Evolutionary conservation across 202 grass and related monocot species (phyloP).

Genomic region (Cymbopogon flexuosus): DNA sequence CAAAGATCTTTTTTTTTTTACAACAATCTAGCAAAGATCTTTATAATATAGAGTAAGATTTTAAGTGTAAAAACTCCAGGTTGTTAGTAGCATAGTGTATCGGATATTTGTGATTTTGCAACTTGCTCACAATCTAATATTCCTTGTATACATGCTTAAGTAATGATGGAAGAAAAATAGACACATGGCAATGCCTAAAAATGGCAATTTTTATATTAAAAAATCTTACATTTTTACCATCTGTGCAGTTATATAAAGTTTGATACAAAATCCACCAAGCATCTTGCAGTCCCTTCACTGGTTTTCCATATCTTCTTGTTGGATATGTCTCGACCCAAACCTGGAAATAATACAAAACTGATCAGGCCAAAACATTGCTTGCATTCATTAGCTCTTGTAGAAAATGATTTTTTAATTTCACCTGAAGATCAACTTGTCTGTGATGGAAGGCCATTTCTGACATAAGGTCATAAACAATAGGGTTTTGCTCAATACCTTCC

Average conservation of each 20-base stretch:
- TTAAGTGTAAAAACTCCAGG: not conserved
- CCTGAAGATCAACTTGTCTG: constrained; percentile 56
- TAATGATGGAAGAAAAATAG: not conserved
- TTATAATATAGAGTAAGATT: not conserved
- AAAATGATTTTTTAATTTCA: constrained; percentile 23
- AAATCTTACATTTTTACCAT: constrained; percentile 67
- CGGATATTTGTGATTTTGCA: not conserved
- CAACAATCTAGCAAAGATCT: not conserved
- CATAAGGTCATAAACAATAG: constrained; percentile 80
- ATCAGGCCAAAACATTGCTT: constrained; percentile 18
- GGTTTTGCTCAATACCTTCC: constrained; percentile 85
- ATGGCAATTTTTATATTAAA: constrained; percentile 8
- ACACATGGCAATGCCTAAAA: not conserved
- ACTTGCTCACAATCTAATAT: not conserved
- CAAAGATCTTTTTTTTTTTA: not conserved
- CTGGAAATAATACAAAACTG: constrained; percentile 39
- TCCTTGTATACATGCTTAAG: constrained; percentile 1
- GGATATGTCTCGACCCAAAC: constrained; percentile 65
- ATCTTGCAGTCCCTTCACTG: constrained; percentile 55
- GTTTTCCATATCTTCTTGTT: constrained; percentile 79
- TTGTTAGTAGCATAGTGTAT: not conserved
- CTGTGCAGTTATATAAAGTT: constrained; percentile 82
- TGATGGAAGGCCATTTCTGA: constrained; percentile 82
- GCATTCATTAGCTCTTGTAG: not conserved
- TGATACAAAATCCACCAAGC: constrained; percentile 72